phyloP scores from a whole-genome alignment of 2,329 filamentous ascomycete genomes.

The Zymoseptoria pseudotritici region DNA sequence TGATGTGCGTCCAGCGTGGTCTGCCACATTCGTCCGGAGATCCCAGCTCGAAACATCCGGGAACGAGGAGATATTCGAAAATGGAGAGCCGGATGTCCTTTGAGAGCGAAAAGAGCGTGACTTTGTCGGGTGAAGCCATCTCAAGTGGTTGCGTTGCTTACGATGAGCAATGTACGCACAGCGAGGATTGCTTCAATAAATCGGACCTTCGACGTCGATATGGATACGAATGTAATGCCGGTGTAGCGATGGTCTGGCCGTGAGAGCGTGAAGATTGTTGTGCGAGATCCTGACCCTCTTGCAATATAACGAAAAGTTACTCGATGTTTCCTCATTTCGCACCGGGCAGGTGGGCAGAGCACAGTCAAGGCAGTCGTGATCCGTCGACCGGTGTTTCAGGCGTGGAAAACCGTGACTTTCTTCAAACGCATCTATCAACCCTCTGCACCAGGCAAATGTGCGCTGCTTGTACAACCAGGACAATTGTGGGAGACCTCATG shows the following conservation, averaged over 20 bases:
- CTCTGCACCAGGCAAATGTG: slow-evolving; percentile 23
- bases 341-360: background rate
- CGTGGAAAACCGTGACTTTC: no score
- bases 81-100: background rate
- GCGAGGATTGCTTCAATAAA: background rate
- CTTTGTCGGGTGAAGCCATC: background rate
- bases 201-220: background rate
- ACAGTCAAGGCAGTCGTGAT: background rate
- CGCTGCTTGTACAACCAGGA: slow-evolving; percentile 65
- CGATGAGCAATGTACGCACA: background rate
- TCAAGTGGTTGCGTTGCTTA: background rate
- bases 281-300: background rate
- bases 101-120: background rate
- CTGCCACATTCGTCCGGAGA: background rate
- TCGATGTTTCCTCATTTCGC: background rate
- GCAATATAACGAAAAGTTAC: background rate
- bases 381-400: no score
- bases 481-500: slow-evolving; percentile 96
- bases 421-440: no score
- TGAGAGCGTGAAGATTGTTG: background rate
- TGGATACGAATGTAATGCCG: background rate
- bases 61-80: background rate
- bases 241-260: background rate
- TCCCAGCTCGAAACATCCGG: background rate
- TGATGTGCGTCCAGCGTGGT: background rate